These are phyloP conservation scores for Cantharellus cinnabarinus DNA, from an alignment of 768 basidiomycete genomes.

Conservation along the genomic window DNA sequence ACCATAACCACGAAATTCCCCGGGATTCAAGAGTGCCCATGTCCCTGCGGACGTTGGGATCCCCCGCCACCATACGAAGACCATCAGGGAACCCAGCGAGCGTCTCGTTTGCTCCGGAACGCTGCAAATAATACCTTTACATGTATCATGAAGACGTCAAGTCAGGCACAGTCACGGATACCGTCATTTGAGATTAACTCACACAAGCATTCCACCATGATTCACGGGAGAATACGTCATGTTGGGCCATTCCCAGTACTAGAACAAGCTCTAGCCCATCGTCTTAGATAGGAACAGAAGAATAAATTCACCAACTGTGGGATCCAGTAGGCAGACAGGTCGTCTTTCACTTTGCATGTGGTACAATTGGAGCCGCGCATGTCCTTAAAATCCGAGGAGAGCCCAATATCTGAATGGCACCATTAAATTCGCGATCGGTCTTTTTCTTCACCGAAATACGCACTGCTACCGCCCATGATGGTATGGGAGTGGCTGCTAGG, in stretches of 20 bases:
- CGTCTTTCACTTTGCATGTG: slow-evolving; percentile 1
- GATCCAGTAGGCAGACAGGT: slow-evolving; percentile 7
- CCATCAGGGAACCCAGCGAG: slow-evolving; percentile 5
- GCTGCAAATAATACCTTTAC: neutral
- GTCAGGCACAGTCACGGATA: neutral
- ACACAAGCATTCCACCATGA: neutral
- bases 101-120: neutral
- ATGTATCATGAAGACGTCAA: neutral
- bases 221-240: neutral
- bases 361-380: slow-evolving; percentile 5
- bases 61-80: slow-evolving; percentile 8
- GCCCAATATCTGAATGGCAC: neutral
- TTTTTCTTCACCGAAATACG: neutral
- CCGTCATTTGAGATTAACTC: neutral
- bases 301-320: neutral
- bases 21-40: neutral
- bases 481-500: slow-evolving; percentile 3
- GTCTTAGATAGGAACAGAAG: neutral
- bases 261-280: neutral
- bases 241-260: neutral
- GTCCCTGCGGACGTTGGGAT: neutral
- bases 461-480: neutral
- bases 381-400: neutral
- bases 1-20: neutral
- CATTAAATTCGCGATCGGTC: neutral